Percentiles rank a stretch among this genome's conserved stretches.
phyloP scores from a whole-genome alignment of 1,139 yeast species.

The Scheffersomyces segobiensis region DNA sequence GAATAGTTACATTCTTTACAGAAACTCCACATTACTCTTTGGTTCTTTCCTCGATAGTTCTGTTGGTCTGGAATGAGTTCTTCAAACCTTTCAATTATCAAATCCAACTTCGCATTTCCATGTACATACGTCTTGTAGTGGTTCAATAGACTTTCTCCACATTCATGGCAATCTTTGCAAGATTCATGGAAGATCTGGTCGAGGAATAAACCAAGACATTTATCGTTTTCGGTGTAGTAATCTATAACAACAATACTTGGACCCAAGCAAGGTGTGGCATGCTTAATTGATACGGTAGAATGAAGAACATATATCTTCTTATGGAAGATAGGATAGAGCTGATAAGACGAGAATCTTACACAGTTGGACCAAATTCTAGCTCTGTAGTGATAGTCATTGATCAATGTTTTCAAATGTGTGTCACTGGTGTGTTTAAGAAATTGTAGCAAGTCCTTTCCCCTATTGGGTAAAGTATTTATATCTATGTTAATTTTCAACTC shows the following conservation, averaged over 20 bases:
- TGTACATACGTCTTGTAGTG: constrained; percentile 91
- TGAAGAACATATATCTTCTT: constrained; percentile 77
- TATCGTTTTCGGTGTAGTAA: constrained; percentile 88
- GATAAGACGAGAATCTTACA: constrained; percentile 40
- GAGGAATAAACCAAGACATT: constrained; percentile 83
- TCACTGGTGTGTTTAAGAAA: constrained; percentile 40
- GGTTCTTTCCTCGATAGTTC: constrained; percentile 45
- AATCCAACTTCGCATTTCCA: constrained; percentile 80
- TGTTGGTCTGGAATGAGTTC: constrained; percentile 56
- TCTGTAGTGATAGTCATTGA: constrained; percentile 31
- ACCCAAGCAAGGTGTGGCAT: constrained; percentile 91
- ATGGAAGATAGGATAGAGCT: constrained; percentile 56
- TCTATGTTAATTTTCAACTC: constrained; percentile 30
- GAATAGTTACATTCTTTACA: constrained; percentile 78
- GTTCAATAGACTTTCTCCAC: constrained; percentile 69
- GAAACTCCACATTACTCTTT: constrained; percentile 85
- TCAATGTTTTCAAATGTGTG: constrained; percentile 26
- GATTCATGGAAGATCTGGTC: constrained; percentile 80
- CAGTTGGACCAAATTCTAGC: constrained; percentile 44
- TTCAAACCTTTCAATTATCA: constrained; percentile 60
- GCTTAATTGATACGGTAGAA: constrained; percentile 79
- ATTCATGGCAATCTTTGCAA: constrained; percentile 69
- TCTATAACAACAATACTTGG: constrained; percentile 83
- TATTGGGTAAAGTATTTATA: constrained; percentile 32
- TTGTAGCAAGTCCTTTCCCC: constrained; percentile 36